Evolutionary conservation across 768 basidiomycete genomes (phyloP).

Genomic region (Russula sp.): DNA sequence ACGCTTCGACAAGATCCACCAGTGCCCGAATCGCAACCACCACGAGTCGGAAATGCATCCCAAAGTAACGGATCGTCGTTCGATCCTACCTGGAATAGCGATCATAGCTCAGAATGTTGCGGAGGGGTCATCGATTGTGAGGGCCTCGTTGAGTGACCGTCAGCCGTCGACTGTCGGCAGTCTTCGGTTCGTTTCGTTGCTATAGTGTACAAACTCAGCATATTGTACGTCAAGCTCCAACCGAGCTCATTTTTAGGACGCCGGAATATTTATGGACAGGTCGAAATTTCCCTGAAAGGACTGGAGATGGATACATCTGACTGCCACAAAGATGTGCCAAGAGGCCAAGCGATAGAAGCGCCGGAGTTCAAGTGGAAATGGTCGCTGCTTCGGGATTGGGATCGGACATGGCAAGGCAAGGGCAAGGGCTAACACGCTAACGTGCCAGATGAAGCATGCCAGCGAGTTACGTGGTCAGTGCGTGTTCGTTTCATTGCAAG

Average conservation of each 20-base stretch:
- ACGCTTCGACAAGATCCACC: conserved; percentile 4
- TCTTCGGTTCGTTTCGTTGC: background rate
- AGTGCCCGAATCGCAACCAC: background rate
- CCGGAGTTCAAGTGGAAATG: background rate
- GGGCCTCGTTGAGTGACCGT: background rate
- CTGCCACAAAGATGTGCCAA: background rate
- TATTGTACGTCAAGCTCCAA: background rate
- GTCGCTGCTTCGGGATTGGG: background rate
- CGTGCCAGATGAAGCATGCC: background rate
- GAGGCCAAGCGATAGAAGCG: background rate
- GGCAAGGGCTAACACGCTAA: background rate
- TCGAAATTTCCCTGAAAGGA: background rate
- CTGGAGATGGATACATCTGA: background rate
- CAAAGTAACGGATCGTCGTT: background rate
- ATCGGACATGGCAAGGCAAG: background rate
- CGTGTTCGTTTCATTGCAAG: background rate
- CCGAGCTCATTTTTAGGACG: background rate
- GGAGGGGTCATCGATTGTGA: conserved; percentile 2
- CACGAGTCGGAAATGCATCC: background rate
- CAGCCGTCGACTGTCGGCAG: background rate
- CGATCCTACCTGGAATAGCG: background rate
- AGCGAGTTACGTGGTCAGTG: background rate
- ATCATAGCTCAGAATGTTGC: conserved; percentile 1
- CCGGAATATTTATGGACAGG: background rate
- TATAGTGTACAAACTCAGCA: background rate